Evolutionary conservation across 768 basidiomycete species (phyloP), one percentile per base, ranked within the genome.

Genomic region (Lactarius sanguifluus): DNA sequence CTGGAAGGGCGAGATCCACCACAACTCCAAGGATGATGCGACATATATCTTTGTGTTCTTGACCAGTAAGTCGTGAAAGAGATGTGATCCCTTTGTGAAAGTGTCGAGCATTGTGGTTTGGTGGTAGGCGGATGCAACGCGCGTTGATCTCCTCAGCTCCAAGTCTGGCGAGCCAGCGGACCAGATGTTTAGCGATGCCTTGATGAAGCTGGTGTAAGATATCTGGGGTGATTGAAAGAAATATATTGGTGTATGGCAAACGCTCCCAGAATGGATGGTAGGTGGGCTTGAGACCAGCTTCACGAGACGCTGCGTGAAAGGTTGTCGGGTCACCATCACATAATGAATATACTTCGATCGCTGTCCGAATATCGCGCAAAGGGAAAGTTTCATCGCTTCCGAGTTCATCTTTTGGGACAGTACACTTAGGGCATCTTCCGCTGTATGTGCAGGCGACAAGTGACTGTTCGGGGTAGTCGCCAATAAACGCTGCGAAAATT

Each of bases 51-150:
- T 47, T 59, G 58, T 75, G 75, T 38, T 76, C 75, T 1, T 59
- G 47, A 8, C 75, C 75, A 3, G 75, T 67, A 10, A 75, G 38
- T 1, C 62, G 38, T 6, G 69, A 69, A 1, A 76, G 68, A 0
- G 15, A 20, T 1, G 68, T 62, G 57, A 77, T 71, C 0, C 75
- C 75, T 8, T 71, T 69, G 0, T 45, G 1, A 47, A 77, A 77
- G 16, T 65, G 70, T 0, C 68, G 67, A 1, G 73, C 40, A 32
- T 68, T 67, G 45, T 73, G 70, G 50, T 73, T 72, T 12, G 68
- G 72, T 0, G 74, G 75, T 0, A 76, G 28, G 2, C 65, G 41
- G 2, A 45, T 62, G 28, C 71, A 67, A 1, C 72, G 69, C 5
- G 68, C 67, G 58, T 76, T 69, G 8, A 74, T 55, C 50, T 72